A percentile compares a stretch with the other conserved stretches of the same genome.
phyloP scores from a whole-genome alignment of 176 grass and related monocot genomes.

The Raddia distichophylla region DNA sequence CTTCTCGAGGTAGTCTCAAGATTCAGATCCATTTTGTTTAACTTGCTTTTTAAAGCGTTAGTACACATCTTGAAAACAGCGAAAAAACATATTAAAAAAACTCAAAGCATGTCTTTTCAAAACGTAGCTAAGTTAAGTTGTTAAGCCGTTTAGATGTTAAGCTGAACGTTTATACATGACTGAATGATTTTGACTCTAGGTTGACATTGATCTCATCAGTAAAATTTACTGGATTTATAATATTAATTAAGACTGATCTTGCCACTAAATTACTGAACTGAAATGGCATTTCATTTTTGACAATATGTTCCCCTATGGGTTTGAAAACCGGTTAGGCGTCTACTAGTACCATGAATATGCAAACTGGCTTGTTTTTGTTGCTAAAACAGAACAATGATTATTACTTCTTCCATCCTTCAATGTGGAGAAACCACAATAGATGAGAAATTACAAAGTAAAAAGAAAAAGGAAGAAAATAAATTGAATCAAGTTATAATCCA shows the following conservation, averaged over 20 bases:
- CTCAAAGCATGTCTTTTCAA: too few species aligned
- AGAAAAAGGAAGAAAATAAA: background rate
- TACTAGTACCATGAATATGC: background rate
- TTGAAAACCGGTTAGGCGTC: background rate
- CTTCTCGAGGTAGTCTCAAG: too few species aligned
- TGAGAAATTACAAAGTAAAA: background rate
- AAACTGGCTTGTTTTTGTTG: background rate
- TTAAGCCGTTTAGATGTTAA: too few species aligned
- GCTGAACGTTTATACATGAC: constrained; percentile 9
- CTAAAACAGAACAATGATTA: background rate
- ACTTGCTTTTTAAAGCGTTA: too few species aligned
- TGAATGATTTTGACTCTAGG: background rate
- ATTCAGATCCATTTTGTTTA: too few species aligned
- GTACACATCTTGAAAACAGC: too few species aligned
- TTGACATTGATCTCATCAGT: background rate
- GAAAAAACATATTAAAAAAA: too few species aligned
- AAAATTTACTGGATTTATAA: background rate
- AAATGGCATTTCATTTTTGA: background rate
- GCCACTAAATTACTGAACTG: background rate
- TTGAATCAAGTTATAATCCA: background rate
- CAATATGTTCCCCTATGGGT: background rate
- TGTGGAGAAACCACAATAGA: background rate
- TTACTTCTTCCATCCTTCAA: background rate
- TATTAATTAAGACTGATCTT: constrained; percentile 12
- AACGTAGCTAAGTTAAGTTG: too few species aligned